Evolutionary conservation across 179 eudicot genomes (phyloP), one percentile per base, ranked within the genome.

Genomic region (Spinacia oleracea): DNA sequence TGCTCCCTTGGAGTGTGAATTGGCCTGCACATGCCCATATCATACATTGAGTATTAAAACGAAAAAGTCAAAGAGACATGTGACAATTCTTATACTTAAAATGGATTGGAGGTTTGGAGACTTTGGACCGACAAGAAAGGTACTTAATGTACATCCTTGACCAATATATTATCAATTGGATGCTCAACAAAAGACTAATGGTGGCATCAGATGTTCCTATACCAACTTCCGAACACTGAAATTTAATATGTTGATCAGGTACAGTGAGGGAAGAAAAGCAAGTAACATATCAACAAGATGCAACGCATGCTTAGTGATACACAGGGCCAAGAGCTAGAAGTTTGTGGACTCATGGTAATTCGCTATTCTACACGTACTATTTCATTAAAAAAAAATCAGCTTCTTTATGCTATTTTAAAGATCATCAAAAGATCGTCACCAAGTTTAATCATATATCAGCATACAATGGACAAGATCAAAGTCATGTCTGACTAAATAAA

Each of bases 11-110:
- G 85, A 53, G 77, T 77, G 60, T 18, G 88, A 72, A 72, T 84
- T 85, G 85, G 81, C 97, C 97, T 96, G 84, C 84, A 89, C 64
- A 82, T n/a, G 75, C 60, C 73, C 77, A 32, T 80, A 83, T 4
- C 21, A 34, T 69, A 59, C 78, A 79, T 84, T 82, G 81, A 84
- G 70, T 29, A 34, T 23, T 38, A 66, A 1, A 60, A 35, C 55
- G 74, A 75, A 63, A 63, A 73, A 38, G 66, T 35, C 50, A 60
- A 20, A 65, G 20, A 63, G 20, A 20, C 35, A 55, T 5, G 51
- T 16, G 31, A 12, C 27, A 29, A 58, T 74, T 15, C 34, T 31
- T 18, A 34, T 72, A 20, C 42, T 32, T 46, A 27, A 35, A 11
- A 48, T 8, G 43, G 40, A 3, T 15, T 62, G 35, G 14, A 60